Percentiles rank a stretch among this genome's conserved stretches.
Conservation (phyloP, 2,329 filamentous ascomycete species). For the Paraphaeosphaeria minitans region DNA sequence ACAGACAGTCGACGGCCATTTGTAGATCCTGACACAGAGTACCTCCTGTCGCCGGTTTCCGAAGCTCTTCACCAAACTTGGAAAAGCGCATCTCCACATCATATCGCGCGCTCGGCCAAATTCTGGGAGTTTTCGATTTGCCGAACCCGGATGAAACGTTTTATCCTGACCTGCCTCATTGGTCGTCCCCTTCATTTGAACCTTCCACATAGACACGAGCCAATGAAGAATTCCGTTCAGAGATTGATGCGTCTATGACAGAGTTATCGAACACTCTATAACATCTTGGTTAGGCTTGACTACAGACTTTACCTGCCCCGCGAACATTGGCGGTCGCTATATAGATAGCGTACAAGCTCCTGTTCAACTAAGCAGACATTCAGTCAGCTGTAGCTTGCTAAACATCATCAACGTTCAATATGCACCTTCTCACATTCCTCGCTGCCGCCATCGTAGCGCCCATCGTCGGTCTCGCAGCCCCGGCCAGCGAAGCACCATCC, state of each 20-base stretch:
- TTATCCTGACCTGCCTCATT: background rate
- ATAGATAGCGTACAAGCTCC: background rate
- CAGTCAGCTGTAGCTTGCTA: background rate
- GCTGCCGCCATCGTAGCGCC: conserved; percentile 14
- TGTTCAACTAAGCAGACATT: no score
- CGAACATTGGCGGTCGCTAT: background rate
- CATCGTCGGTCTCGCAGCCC: conserved; percentile 21
- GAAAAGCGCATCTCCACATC: background rate
- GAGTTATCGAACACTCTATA: conserved; percentile 16
- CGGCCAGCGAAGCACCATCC: conserved; percentile 8
- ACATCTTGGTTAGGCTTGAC: conserved; percentile 9
- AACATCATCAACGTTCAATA: background rate
- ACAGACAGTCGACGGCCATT: background rate
- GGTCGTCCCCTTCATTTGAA: background rate
- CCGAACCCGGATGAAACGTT: conserved; percentile 3
- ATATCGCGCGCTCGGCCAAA: background rate
- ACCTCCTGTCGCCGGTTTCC: background rate
- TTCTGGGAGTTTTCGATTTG: background rate
- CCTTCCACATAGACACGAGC: background rate
- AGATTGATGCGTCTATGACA: conserved; percentile 7
- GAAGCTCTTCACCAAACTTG: background rate
- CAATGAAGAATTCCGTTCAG: background rate
- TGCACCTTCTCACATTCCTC: conserved; percentile 16
- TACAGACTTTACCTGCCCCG: background rate
- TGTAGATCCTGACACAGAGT: background rate